These are phyloP conservation scores for Herpetospermum pedunculosum DNA, from an alignment of 306 rosid species.

Conservation along the genomic window DNA sequence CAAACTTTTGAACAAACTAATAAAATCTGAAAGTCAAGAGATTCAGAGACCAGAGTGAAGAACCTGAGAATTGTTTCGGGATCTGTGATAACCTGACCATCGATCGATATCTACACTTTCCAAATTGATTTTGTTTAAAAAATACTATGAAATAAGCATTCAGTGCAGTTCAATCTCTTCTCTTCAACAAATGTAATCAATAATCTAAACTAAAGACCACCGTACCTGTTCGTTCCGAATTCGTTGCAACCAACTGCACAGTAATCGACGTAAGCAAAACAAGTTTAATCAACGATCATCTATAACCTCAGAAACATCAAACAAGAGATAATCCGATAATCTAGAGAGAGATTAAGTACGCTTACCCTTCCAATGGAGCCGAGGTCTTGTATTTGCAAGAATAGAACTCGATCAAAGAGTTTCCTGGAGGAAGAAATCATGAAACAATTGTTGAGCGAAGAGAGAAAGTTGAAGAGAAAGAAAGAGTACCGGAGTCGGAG, in stretches of 20 bases:
- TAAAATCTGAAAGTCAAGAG: background rate
- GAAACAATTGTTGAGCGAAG: background rate
- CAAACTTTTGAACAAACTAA: background rate
- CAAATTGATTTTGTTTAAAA: conserved; percentile 7
- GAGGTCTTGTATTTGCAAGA: conserved; percentile 58
- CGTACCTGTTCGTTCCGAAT: conserved; percentile 69
- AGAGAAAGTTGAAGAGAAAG: background rate
- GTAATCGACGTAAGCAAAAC: conserved; percentile 16
- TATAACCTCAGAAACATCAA: background rate
- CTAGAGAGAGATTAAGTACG: background rate
- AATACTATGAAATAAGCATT: background rate
- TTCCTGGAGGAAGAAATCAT: conserved; percentile 20
- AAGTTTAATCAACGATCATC: background rate
- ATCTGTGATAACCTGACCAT: conserved; percentile 49
- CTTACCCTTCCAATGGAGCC: conserved; percentile 80
- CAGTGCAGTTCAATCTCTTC: background rate
- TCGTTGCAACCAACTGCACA: conserved; percentile 89
- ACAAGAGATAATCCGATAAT: background rate
- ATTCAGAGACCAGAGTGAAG: background rate
- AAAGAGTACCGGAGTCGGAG: conserved; percentile 46
- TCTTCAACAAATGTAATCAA: background rate
- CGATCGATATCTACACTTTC: conserved; percentile 49
- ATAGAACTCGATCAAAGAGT: conserved; percentile 59
- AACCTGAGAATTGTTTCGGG: conserved; percentile 57
- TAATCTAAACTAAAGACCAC: background rate